Evolutionary conservation across 257 asterid genomes (phyloP).

Genomic region (Thymus mandschuricus): DNA sequence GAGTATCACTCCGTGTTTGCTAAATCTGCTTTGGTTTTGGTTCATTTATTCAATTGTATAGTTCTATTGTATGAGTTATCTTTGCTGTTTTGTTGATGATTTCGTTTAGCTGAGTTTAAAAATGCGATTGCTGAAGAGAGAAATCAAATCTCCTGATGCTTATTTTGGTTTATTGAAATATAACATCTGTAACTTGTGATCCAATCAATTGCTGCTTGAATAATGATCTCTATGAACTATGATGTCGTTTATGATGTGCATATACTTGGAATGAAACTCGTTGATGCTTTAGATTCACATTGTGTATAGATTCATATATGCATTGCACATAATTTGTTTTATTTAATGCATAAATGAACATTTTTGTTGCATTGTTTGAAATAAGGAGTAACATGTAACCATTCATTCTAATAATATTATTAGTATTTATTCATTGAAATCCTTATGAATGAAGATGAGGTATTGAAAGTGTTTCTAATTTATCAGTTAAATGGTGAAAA

Average conservation of each 20-base stretch:
- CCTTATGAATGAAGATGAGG: too few species aligned
- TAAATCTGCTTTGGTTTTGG: not conserved
- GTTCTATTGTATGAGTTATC: not conserved
- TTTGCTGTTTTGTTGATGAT: not conserved
- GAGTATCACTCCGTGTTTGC: not conserved
- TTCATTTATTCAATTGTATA: not conserved
- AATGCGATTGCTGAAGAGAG: conserved; percentile 1
- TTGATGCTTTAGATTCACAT: not conserved
- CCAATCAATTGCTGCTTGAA: conserved; percentile 13
- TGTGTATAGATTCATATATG: too few species aligned
- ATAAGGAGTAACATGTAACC: too few species aligned
- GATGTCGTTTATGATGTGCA: not conserved
- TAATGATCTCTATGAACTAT: not conserved
- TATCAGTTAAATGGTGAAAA: too few species aligned
- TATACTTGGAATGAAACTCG: not conserved
- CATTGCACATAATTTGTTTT: too few species aligned
- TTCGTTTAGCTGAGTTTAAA: conserved; percentile 13
- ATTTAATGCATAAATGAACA: too few species aligned
- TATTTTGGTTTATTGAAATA: not conserved
- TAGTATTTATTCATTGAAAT: too few species aligned
- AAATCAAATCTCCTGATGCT: too few species aligned
- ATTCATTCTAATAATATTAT: too few species aligned
- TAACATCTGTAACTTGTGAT: not conserved
- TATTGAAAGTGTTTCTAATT: too few species aligned
- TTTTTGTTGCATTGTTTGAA: too few species aligned